A percentile compares a stretch with the other conserved stretches of the same genome.
Conservation (phyloP, 768 basidiomycete genomes). For the Asterophora lycoperdoides region DNA sequence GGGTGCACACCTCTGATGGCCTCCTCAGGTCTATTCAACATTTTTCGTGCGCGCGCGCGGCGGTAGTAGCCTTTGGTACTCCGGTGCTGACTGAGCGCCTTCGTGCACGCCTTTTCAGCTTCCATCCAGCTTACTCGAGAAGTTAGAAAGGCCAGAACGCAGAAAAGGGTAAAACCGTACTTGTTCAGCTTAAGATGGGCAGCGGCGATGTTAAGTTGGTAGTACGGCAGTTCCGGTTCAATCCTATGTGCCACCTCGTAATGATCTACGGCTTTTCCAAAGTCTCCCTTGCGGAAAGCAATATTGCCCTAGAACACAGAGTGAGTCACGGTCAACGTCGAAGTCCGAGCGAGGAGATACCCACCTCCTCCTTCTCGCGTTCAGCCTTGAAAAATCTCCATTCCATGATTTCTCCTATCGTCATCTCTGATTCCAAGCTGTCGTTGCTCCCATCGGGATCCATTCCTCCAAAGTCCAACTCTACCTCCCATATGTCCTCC, state of each 20-base stretch:
- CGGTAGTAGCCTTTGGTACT: constrained; percentile 70
- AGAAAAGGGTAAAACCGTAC: constrained; percentile 35
- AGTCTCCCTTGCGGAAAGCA: constrained; percentile 65
- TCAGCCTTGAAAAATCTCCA: constrained; percentile 69
- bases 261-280: constrained; percentile 45
- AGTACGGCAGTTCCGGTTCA: constrained; percentile 71
- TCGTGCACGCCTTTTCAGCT: constrained; percentile 67
- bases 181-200: constrained; percentile 67
- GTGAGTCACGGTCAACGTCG: constrained; percentile 8
- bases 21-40: constrained; percentile 51
- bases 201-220: constrained; percentile 73
- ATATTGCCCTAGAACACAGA: constrained; percentile 49
- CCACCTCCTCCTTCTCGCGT: constrained; percentile 64
- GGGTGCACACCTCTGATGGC: constrained; percentile 51
- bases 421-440: constrained; percentile 51
- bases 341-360: constrained; percentile 7
- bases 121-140: constrained; percentile 55
- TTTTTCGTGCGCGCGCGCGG: constrained; percentile 61
- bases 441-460: constrained; percentile 48
- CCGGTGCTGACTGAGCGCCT: constrained; percentile 58
- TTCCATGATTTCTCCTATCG: constrained; percentile 71
- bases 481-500: constrained; percentile 73
- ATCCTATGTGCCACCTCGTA: constrained; percentile 60
- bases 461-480: constrained; percentile 57
- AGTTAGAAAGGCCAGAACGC: not conserved